A percentile compares a stretch with the other conserved stretches of the same genome.
These are phyloP conservation scores for Phytophthora fragariaefolia DNA, from an alignment of 352 stramenopile species.

Conservation along the genomic window DNA sequence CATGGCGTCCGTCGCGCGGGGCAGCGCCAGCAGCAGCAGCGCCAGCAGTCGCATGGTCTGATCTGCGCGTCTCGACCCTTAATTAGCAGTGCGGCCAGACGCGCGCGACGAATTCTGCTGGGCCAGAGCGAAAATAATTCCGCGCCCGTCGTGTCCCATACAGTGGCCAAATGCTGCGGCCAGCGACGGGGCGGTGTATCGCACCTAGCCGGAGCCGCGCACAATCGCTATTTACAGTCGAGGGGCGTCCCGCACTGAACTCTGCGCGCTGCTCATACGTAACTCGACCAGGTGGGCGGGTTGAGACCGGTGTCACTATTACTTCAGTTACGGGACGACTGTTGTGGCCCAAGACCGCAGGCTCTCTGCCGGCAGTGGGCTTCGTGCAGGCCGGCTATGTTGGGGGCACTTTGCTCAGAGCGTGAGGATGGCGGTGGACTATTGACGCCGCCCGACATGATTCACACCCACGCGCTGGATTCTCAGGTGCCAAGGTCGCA, in stretches of 20 bases:
- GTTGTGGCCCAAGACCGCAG: not conserved
- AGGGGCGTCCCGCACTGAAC: too few relatives aligned
- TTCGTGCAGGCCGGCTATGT: not conserved
- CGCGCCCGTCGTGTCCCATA: not conserved
- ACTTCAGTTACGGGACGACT: too few relatives aligned
- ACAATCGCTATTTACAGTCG: not conserved
- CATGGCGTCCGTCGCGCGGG: slow-evolving; percentile 6
- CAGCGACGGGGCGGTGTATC: not conserved
- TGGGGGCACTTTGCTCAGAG: not conserved
- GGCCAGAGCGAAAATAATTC: not conserved
- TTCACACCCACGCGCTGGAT: slow-evolving; percentile 28
- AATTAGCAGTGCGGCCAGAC: too few relatives aligned
- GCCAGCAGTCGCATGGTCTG: slow-evolving; percentile 22
- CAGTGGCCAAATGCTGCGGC: not conserved
- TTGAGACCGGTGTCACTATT: too few relatives aligned
- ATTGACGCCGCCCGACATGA: too few relatives aligned
- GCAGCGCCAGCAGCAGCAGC: slow-evolving; percentile 21
- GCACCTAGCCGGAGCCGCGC: not conserved
- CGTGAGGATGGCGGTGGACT: not conserved
- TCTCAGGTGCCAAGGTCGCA: not conserved
- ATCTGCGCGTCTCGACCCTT: not conserved
- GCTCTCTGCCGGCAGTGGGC: not conserved
- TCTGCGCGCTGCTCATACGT: not conserved
- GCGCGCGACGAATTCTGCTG: too few relatives aligned
- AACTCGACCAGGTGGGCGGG: not conserved